Evolutionary conservation across 345 rosid genomes (phyloP), one percentile per base, ranked within the genome.

Genomic region (Raphanus raphanistrum): DNA sequence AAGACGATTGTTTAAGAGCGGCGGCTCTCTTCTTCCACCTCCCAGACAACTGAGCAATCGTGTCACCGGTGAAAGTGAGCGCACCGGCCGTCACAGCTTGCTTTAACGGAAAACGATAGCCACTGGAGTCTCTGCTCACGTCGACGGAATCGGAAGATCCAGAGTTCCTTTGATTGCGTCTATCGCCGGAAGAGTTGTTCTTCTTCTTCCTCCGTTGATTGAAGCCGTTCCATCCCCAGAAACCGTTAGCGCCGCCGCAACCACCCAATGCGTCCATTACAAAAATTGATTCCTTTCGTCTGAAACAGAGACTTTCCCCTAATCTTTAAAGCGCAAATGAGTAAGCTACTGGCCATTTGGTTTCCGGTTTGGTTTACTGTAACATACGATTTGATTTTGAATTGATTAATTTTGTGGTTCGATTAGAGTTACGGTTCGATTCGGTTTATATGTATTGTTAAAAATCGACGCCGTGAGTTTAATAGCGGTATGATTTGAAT

Each of bases 21-120:
- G 80, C 67, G 25, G 65, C 63, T 33, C 55, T 75, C 61, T 79
- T 84, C 71, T 81, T 83, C 89, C 87, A 86, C 43, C 87, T 85
- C 28, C 72, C 83, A 2, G 66, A 79, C 38, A 90, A 21, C 69
- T 94, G 98, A 73, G 98, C 95, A 29, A 90, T 88, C 0, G 96
- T 82, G 75, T 92, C 98, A 5, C 98, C 98, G 15, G 94, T 70
- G 15, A 92, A 85, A 43, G 93, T 86, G 27, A 94, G 90, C 3
- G 97, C 85, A 1, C 90, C 90, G 9, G 97, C 93, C 6, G 93
- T 90, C 52, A 72, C 72, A 25, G 98, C 97, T 79, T 92, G 97
- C 89, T 92, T 92, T 5, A 90, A 65, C 13, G 97, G 98, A 82
- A 94, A 94, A 1, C 65, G 84, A 85, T 63, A 79, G 70, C 91